Evolutionary conservation across 2,329 filamentous ascomycete species (phyloP).

Genomic region (Phyllosticta citribraziliensis): DNA sequence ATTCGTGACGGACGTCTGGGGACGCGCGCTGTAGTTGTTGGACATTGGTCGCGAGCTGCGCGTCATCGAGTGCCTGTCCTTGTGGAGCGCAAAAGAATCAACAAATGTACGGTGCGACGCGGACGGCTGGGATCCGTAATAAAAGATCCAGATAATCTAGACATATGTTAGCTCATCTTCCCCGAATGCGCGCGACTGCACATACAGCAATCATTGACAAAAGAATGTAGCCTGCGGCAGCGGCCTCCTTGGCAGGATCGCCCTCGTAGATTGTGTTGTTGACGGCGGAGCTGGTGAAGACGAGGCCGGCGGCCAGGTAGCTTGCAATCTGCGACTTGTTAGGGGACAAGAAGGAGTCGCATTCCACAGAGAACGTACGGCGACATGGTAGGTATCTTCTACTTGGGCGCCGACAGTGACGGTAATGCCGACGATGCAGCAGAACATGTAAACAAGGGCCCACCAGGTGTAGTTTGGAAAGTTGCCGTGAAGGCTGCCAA

Average conservation of each 20-base stretch:
- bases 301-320: constrained; percentile 73
- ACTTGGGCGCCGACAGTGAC: constrained; percentile 77
- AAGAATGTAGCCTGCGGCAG: constrained; percentile 85
- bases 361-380: constrained; percentile 40
- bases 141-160: constrained; percentile 96
- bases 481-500: constrained; percentile 48
- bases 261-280: constrained; percentile 76
- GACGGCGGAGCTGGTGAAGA: constrained; percentile 75
- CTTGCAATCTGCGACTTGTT: constrained; percentile 54
- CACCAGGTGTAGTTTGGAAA: constrained; percentile 93
- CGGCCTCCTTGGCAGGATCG: constrained; percentile 67
- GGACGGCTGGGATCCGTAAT: constrained; percentile 88
- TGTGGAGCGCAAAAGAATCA: constrained; percentile 90
- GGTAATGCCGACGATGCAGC: constrained; percentile 69
- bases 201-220: constrained; percentile 86
- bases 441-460: constrained; percentile 76
- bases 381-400: constrained; percentile 81
- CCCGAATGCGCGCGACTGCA: constrained; percentile 14
- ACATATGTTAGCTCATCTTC: constrained; percentile 16
- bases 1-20: constrained; percentile 70
- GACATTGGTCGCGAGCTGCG: constrained; percentile 61
- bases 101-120: constrained; percentile 81
- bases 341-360: neutral
- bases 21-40: constrained; percentile 62
- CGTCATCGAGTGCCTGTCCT: constrained; percentile 56